A percentile compares a stretch with the other conserved stretches of the same genome.
These are phyloP conservation scores for Tolypocladium endophyticum DNA, from an alignment of 2,329 filamentous ascomycete genomes.

Conservation along the genomic window DNA sequence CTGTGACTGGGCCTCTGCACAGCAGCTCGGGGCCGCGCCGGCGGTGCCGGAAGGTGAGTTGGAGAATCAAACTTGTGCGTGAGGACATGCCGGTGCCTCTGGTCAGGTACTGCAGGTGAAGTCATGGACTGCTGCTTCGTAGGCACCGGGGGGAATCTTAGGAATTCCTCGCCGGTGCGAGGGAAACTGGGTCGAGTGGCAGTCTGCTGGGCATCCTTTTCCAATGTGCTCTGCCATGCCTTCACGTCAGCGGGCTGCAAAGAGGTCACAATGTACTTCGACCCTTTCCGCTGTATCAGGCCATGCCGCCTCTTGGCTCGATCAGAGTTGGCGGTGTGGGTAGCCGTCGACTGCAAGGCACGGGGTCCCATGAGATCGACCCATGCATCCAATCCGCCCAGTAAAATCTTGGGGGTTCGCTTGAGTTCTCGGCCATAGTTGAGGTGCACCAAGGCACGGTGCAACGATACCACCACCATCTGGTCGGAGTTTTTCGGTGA, in stretches of 20 bases:
- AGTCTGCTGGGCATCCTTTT: slow-evolving; percentile 46
- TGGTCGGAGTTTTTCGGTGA: slow-evolving; percentile 26
- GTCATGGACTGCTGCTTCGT: slow-evolving; percentile 51
- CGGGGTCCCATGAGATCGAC: slow-evolving; percentile 65
- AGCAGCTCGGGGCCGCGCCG: slow-evolving; percentile 57
- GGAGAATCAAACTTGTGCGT: slow-evolving; percentile 28
- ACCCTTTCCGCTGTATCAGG: slow-evolving; percentile 23
- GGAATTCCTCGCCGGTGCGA: slow-evolving; percentile 71
- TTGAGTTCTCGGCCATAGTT: slow-evolving; percentile 69
- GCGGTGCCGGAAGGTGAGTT: slow-evolving; percentile 43
- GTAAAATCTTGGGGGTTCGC: slow-evolving; percentile 63
- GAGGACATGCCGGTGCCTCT: slow-evolving; percentile 15
- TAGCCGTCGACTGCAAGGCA: slow-evolving; percentile 40
- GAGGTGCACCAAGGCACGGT: slow-evolving; percentile 73
- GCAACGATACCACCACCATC: slow-evolving; percentile 57
- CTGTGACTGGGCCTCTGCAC: slow-evolving; percentile 67
- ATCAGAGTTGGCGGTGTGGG: slow-evolving; percentile 11
- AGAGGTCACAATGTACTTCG: slow-evolving; percentile 47
- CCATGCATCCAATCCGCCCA: slow-evolving; percentile 83
- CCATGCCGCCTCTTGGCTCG: slow-evolving; percentile 11
- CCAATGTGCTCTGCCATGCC: slow-evolving; percentile 68
- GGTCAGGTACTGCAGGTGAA: slow-evolving; percentile 20
- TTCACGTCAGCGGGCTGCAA: slow-evolving; percentile 73
- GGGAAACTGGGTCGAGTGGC: slow-evolving; percentile 45
- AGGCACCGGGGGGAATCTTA: slow-evolving; percentile 67